Conservation (phyloP, 441 rosid genomes). For the Brassica hybrid region DNA sequence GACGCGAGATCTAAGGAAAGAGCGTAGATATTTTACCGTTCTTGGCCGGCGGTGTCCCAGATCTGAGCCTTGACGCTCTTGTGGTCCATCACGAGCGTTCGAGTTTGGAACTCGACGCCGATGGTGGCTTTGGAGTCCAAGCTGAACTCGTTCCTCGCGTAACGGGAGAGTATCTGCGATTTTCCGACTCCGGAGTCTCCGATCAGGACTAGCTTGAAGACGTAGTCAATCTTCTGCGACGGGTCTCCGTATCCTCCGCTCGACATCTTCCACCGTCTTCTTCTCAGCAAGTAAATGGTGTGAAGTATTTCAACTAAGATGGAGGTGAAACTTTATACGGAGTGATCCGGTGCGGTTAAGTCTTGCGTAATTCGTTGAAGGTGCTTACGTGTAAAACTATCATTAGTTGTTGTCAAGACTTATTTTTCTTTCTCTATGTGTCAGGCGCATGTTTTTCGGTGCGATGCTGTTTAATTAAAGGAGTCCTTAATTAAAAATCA, state of each 20-base stretch:
- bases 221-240: conserved; percentile 79
- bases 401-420: neutral
- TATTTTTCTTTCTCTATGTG: neutral
- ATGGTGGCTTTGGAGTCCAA: conserved; percentile 69
- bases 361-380: neutral
- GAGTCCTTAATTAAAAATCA: neutral
- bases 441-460: conserved; percentile 32
- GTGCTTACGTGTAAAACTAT: neutral
- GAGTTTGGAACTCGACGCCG: conserved; percentile 71
- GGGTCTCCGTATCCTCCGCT: conserved; percentile 75
- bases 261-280: conserved; percentile 43
- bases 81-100: conserved; percentile 58
- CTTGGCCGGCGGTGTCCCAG: conserved; percentile 81
- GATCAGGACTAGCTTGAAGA: conserved; percentile 70
- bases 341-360: conserved; percentile 6
- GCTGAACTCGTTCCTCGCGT: conserved; percentile 64
- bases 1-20: conserved; percentile 13
- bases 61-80: conserved; percentile 77
- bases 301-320: conserved; percentile 4
- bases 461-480: neutral
- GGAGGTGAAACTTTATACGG: neutral
- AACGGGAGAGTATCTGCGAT: conserved; percentile 66
- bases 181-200: conserved; percentile 72
- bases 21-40: conserved; percentile 46
- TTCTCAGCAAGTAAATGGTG: conserved; percentile 3